phyloP scores from a whole-genome alignment of 257 asterid species.

The Knoxia roxburghii region DNA sequence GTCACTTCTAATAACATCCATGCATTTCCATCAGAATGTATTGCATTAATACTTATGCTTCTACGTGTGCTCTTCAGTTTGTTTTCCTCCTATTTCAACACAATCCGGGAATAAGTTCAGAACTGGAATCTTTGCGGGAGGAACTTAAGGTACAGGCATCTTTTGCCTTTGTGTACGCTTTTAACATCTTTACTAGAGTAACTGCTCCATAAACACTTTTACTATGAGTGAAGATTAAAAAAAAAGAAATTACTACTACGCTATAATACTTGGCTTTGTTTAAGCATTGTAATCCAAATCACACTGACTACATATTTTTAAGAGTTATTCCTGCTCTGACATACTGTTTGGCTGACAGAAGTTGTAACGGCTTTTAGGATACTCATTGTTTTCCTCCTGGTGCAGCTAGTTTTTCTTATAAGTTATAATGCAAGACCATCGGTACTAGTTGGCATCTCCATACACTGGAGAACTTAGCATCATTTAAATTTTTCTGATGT shows the following conservation, averaged over 20 bases:
- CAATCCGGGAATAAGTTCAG: conserved; percentile 26
- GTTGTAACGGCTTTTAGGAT: no score
- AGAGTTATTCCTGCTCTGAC: no score
- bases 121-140: conserved; percentile 39
- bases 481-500: conserved; percentile 1
- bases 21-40: not conserved
- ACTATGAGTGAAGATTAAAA: no score
- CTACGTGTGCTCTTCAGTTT: conserved; percentile 40
- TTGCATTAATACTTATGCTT: not conserved
- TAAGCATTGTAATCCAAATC: no score
- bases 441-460: no score
- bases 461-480: not conserved
- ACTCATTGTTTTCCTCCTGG: no score
- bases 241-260: no score
- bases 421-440: no score
- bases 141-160: conserved; percentile 42
- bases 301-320: no score
- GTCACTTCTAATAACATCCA: not conserved
- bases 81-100: conserved; percentile 48
- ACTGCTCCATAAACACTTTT: not conserved
- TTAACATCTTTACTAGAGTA: not conserved
- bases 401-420: no score
- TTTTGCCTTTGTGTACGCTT: not conserved
- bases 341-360: no score
- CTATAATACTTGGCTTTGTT: no score